Evolutionary conservation across 2,329 filamentous ascomycete genomes (phyloP).

Genomic region (Curvularia spicifera): DNA sequence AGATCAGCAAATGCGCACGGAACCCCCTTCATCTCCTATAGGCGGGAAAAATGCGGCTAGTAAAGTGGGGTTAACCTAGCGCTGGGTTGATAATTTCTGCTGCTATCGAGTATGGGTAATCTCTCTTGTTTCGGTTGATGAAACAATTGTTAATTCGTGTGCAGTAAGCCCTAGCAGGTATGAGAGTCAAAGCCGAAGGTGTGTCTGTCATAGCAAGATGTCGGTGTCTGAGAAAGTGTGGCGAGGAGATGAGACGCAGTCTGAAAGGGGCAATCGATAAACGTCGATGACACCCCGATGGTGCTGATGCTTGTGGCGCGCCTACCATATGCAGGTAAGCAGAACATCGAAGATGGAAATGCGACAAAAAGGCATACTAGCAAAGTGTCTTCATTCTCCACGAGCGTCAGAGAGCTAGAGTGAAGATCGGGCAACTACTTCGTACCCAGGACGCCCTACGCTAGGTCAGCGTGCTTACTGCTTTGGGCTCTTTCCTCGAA

Average conservation of each 20-base stretch:
- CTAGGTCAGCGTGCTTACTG: neutral
- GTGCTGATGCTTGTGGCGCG: neutral
- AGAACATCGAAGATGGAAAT: neutral
- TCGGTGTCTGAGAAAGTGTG: neutral
- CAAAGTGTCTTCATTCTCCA: neutral
- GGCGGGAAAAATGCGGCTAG: neutral
- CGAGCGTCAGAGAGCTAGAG: neutral
- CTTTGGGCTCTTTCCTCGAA: neutral
- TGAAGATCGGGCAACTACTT: neutral
- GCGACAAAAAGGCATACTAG: neutral
- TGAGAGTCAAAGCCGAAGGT: neutral
- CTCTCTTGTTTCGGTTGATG: neutral
- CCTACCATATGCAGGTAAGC: neutral
- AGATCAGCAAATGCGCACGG: neutral
- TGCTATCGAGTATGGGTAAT: neutral
- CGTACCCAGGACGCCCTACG: neutral
- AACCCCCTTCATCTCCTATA: neutral
- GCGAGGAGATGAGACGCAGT: neutral
- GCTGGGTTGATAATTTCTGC: neutral
- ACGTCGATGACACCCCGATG: neutral
- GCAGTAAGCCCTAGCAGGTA: neutral
- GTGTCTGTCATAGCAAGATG: neutral
- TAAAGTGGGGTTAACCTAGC: neutral
- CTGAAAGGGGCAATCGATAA: neutral
- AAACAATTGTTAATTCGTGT: neutral